phyloP scores from a whole-genome alignment of 2,329 filamentous ascomycete species.

The Fusarium austroafricanum region DNA sequence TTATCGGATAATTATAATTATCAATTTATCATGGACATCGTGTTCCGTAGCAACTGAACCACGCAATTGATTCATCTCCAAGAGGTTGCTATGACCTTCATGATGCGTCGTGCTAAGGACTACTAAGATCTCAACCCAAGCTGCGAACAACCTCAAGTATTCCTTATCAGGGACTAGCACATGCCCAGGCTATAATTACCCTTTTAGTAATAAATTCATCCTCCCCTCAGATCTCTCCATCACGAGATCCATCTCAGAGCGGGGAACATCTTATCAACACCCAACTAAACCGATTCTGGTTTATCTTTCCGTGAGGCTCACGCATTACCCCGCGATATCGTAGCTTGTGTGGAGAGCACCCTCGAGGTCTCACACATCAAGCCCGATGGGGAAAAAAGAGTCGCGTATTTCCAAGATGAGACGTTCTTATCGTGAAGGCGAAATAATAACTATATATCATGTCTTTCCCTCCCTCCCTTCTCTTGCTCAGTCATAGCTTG shows the following conservation, averaged over 20 bases:
- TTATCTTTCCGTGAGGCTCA: slow-evolving; percentile 40
- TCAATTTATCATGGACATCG: background rate
- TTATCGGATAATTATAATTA: background rate
- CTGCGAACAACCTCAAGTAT: no score
- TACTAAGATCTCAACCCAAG: no score
- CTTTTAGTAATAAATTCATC: slow-evolving; percentile 13
- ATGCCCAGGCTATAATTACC: slow-evolving; percentile 22
- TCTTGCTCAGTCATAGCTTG: background rate
- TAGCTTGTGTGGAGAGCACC: background rate
- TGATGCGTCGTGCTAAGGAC: no score
- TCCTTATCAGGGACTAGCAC: no score
- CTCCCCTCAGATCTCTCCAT: background rate
- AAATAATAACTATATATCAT: slow-evolving; percentile 31
- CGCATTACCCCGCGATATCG: slow-evolving; percentile 18
- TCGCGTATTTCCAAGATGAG: slow-evolving; percentile 24
- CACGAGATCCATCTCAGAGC: background rate
- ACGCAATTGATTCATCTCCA: no score
- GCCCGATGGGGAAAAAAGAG: slow-evolving; percentile 40
- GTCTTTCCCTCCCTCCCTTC: background rate
- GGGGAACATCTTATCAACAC: slow-evolving; percentile 10
- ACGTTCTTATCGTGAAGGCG: background rate
- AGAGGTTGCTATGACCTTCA: no score
- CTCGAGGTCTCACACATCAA: slow-evolving; percentile 8
- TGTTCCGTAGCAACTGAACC: no score
- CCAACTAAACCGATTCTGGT: slow-evolving; percentile 29